These are phyloP conservation scores for Solanum sitiens DNA, from an alignment of 257 asterid genomes.

Conservation along the genomic window DNA sequence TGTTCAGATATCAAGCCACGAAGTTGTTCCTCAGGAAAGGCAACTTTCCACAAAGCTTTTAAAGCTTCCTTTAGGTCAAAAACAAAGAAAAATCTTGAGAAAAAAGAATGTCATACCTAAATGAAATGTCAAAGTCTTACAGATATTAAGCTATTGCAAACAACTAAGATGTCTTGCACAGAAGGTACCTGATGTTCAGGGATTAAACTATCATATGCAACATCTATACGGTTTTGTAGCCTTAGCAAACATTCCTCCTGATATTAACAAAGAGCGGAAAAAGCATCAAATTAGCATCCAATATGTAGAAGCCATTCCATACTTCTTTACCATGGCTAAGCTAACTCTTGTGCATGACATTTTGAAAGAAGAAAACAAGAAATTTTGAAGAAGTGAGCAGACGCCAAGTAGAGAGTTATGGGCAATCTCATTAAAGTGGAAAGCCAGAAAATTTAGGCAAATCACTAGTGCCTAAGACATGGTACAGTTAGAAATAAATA, in stretches of 20 bases:
- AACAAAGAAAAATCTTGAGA: background rate
- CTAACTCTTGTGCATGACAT: background rate
- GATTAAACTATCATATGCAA: slow-evolving; percentile 67
- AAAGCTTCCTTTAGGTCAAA: slow-evolving; percentile 59
- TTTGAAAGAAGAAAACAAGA: background rate
- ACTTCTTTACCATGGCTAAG: background rate
- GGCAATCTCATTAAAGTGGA: background rate
- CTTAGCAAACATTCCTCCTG: slow-evolving; percentile 88
- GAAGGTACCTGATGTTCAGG: slow-evolving; percentile 81
- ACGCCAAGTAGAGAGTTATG: background rate
- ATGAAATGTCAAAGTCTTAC: background rate
- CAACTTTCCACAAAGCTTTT: slow-evolving; percentile 71
- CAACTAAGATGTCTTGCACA: background rate
- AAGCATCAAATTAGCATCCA: background rate
- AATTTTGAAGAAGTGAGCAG: background rate
- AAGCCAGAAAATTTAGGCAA: background rate
- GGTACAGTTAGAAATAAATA: background rate
- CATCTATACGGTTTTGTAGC: slow-evolving; percentile 79
- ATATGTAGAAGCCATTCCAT: background rate
- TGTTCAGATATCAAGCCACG: slow-evolving; percentile 88
- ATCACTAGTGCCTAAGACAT: background rate
- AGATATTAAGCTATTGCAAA: background rate
- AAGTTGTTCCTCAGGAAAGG: slow-evolving; percentile 83
- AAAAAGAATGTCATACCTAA: background rate
- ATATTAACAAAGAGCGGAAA: background rate